Conservation (phyloP, 2,329 filamentous ascomycete genomes). For the Beauveria rudraprayagi region DNA sequence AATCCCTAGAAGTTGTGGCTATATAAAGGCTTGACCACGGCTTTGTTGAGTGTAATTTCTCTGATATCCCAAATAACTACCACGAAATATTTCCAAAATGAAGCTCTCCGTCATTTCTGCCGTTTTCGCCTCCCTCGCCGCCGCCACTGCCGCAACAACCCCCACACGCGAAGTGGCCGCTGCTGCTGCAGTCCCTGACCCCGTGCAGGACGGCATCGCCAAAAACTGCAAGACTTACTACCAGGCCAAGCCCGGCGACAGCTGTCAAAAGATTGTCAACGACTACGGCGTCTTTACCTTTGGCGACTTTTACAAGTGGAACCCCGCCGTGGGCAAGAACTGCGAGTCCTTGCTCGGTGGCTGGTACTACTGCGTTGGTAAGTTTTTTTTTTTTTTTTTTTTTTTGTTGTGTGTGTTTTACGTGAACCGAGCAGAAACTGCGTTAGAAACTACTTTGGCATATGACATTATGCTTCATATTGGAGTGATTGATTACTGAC, state of each 20-base stretch:
- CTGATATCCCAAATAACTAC: too few species aligned
- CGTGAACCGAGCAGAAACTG: too few species aligned
- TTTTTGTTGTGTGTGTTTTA: background rate
- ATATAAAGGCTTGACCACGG: background rate
- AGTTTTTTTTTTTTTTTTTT: background rate
- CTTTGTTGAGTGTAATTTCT: background rate
- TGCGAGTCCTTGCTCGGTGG: slow-evolving; percentile 4
- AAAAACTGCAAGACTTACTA: background rate
- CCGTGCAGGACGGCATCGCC: background rate
- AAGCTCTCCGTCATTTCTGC: background rate
- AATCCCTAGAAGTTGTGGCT: background rate
- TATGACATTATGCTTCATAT: too few species aligned
- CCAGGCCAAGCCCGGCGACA: too few species aligned
- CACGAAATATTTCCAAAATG: background rate
- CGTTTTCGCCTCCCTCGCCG: background rate
- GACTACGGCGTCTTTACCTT: background rate
- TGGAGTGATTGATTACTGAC: background rate
- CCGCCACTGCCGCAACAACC: background rate
- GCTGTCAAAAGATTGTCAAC: background rate
- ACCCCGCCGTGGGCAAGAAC: slow-evolving; percentile 2
- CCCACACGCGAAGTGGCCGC: background rate
- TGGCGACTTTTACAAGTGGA: slow-evolving; percentile 1
- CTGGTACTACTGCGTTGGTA: background rate
- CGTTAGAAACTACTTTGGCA: too few species aligned
- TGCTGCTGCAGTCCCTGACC: background rate